Evolutionary conservation across 306 rosid species (phyloP).

Genomic region (Fragaria iinumae): DNA sequence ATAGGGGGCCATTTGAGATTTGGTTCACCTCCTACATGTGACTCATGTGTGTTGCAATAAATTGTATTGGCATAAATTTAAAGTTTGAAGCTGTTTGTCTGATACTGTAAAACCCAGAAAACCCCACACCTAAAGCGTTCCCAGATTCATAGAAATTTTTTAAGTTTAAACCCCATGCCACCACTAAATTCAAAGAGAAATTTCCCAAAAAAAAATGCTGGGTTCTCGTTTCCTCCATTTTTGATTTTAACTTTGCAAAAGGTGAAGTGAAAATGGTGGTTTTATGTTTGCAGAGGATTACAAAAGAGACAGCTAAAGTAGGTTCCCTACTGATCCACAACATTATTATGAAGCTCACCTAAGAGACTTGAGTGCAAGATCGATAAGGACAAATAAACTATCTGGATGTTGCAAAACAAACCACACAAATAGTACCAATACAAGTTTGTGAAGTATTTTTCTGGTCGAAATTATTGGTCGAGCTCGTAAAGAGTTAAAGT

Average conservation of each 20-base stretch:
- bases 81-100: not conserved
- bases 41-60: constrained; percentile 23
- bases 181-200: constrained; percentile 22
- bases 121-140: constrained; percentile 7
- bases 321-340: not conserved
- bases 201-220: not conserved
- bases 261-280: not conserved
- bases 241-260: not conserved
- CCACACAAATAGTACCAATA: constrained; percentile 1
- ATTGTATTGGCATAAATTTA: not conserved
- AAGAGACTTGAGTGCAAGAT: not conserved
- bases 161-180: constrained; percentile 19
- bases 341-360: not conserved
- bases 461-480: too few species aligned
- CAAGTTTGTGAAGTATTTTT: not conserved
- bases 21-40: constrained; percentile 22
- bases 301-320: constrained; percentile 4
- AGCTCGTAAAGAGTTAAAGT: not conserved
- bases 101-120: not conserved
- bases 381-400: not conserved
- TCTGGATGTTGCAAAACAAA: constrained; percentile 6
- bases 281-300: not conserved
- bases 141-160: constrained; percentile 18
- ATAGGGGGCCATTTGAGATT: constrained; percentile 12
- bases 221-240: not conserved